Evolutionary conservation across 2,329 filamentous ascomycete genomes (phyloP).

Genomic region (Neodidymelliopsis sp.): DNA sequence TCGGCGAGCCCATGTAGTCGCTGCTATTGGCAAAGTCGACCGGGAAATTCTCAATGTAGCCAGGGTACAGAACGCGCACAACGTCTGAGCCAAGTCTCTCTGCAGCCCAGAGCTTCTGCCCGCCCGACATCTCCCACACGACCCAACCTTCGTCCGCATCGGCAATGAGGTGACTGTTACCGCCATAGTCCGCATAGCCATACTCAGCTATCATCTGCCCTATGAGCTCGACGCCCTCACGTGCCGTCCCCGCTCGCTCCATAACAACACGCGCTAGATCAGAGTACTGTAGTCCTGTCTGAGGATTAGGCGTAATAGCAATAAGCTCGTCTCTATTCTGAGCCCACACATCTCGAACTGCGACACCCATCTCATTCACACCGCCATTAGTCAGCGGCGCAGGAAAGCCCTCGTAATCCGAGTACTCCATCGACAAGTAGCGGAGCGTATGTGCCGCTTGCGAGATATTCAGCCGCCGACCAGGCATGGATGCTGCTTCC

Average conservation of each 20-base stretch:
- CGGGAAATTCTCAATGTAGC: slow-evolving; percentile 49
- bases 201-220: slow-evolving; percentile 51
- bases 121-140: slow-evolving; percentile 47
- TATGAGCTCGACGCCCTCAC: slow-evolving; percentile 54
- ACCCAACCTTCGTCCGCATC: slow-evolving; percentile 50
- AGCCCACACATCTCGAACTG: slow-evolving; percentile 54
- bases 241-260: slow-evolving; percentile 51
- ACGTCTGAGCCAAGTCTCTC: slow-evolving; percentile 42
- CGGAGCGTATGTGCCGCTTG: slow-evolving; percentile 45
- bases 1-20: slow-evolving; percentile 44
- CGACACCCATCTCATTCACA: slow-evolving; percentile 53
- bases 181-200: slow-evolving; percentile 54
- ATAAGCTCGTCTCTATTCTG: slow-evolving; percentile 50
- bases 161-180: slow-evolving; percentile 54
- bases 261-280: slow-evolving; percentile 52
- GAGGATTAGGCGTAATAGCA: slow-evolving; percentile 52
- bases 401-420: slow-evolving; percentile 53
- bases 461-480: slow-evolving; percentile 43
- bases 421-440: slow-evolving; percentile 50
- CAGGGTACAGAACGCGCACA: slow-evolving; percentile 46
- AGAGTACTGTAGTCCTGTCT: slow-evolving; percentile 53
- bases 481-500: slow-evolving; percentile 48
- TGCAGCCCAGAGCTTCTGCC: slow-evolving; percentile 46
- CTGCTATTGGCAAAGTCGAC: slow-evolving; percentile 38
- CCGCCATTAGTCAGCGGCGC: slow-evolving; percentile 56